phyloP scores from a whole-genome alignment of 2,329 filamentous ascomycete species.

The Didymosphaeria variabile region DNA sequence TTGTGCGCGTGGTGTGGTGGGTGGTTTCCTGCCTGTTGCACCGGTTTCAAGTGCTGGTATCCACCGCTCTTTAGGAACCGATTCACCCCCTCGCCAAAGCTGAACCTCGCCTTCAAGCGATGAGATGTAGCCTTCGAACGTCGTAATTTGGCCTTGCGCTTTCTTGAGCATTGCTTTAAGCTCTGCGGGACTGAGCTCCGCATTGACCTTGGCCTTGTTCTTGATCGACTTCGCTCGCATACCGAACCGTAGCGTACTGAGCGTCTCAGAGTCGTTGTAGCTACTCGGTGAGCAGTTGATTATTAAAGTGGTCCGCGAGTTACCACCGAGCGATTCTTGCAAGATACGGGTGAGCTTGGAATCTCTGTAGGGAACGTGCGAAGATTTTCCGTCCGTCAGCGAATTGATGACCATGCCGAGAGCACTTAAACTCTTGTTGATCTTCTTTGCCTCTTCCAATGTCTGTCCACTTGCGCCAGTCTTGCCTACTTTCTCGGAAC shows the following conservation, averaged over 20 bases:
- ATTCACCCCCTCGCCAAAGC: conserved; percentile 86
- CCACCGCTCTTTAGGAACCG: conserved; percentile 90
- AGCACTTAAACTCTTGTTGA: conserved; percentile 99
- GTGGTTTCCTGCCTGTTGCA: conserved; percentile 57
- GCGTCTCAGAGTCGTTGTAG: conserved; percentile 95
- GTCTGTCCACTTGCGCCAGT: conserved; percentile 97
- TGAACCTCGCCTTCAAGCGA: conserved; percentile 85
- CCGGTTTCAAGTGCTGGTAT: conserved; percentile 70
- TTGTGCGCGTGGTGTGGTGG: conserved; percentile 63
- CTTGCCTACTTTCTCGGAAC: conserved; percentile 98
- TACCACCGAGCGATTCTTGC: conserved; percentile 96
- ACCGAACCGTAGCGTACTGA: conserved; percentile 92
- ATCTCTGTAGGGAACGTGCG: conserved; percentile 94
- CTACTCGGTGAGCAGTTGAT: conserved; percentile 99
- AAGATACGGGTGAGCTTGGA: conserved; percentile 97
- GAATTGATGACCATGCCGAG: conserved; percentile 99
- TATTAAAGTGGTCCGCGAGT: conserved; percentile 96
- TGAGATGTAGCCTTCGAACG: conserved; percentile 86
- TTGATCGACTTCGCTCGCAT: conserved; percentile 98
- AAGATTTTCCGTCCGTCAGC: conserved; percentile 95
- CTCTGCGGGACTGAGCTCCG: conserved; percentile 93
- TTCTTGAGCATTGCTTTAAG: conserved; percentile 93
- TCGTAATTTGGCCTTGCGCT: conserved; percentile 86
- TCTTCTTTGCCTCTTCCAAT: conserved; percentile 98
- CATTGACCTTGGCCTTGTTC: conserved; percentile 99